Percentiles rank a stretch among this genome's conserved stretches.
phyloP scores from a whole-genome alignment of 2,329 filamentous ascomycete genomes.

The Pyrenophora seminiperda region DNA sequence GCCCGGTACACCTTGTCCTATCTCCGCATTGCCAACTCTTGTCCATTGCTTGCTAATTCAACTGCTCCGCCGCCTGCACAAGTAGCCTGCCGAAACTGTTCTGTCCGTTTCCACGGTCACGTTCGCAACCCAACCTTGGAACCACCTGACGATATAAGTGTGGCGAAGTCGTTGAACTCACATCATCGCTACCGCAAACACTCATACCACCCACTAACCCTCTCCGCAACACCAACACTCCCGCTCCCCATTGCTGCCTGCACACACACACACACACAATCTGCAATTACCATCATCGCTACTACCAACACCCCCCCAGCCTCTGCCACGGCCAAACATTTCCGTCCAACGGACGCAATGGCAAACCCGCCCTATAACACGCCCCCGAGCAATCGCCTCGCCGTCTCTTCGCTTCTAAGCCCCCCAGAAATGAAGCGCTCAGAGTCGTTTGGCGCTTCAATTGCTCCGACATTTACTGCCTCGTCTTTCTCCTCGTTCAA shows the following conservation, averaged over 20 bases:
- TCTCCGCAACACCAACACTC: conserved; percentile 12
- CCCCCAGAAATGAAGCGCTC: conserved; percentile 49
- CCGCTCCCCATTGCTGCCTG: conserved; percentile 19
- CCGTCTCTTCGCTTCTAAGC: conserved; percentile 49
- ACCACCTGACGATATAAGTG: conserved; percentile 19
- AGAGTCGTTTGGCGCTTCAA: conserved; percentile 47
- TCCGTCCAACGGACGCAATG: conserved; percentile 31
- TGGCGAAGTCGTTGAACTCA: conserved; percentile 15
- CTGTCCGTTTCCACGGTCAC: conserved; percentile 40
- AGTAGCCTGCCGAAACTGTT: conserved; percentile 36
- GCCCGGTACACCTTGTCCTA: conserved; percentile 26
- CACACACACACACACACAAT: no score
- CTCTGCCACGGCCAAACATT: conserved; percentile 26
- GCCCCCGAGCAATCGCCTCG: conserved; percentile 39
- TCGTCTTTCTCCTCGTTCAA: conserved; percentile 38
- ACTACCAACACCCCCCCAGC: conserved; percentile 8
- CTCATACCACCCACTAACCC: conserved; percentile 15
- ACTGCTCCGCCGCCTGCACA: conserved; percentile 13
- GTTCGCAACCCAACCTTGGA: conserved; percentile 13
- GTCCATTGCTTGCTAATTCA: conserved; percentile 32
- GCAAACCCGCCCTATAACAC: conserved; percentile 37
- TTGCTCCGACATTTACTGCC: conserved; percentile 24
- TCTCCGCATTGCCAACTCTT: conserved; percentile 31
- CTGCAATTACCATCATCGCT: no score
- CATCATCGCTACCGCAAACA: conserved; percentile 19